Evolutionary conservation across 495 filamentous ascomycete genomes (phyloP), one percentile per base, ranked within the genome.

Genomic region (Podospora sp.): DNA sequence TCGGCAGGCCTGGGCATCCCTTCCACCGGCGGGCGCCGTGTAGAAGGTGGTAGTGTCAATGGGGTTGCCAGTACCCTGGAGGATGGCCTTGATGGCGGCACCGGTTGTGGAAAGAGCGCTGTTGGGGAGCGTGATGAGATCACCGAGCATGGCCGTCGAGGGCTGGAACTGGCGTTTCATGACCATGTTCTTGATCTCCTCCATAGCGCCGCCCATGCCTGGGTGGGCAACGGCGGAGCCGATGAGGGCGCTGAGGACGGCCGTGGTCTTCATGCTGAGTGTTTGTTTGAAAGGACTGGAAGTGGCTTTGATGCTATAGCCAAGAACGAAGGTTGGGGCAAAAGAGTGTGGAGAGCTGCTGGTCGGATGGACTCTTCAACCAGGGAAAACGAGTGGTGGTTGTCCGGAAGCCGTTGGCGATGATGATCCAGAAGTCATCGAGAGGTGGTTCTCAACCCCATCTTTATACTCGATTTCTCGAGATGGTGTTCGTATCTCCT

Each of bases 201-300:
- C 24, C 61, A 63, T 51, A 11, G 21, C 61, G 11, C 7, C 49
- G 46, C 49, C 61, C 61, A 63, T 53, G 61, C 61, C 61, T 18
- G 61, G 61, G 61, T 63, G 61, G 61, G 61, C 61, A 26, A 52
- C 25, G 49, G 25, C 61, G 40, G 61, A 24, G 24, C 61, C 61
- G 14, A 52, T 20, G 46, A 63, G 61, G 18, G 61, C 29, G 46
- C 40, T 53, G 61, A 63, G 24, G 49, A 63, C 29, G 61, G 52
- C 22, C 18, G 61, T 25, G 24, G 61, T 40, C 61, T 63, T 63
- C 61, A 63, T 63, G 24, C 7, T 33, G 56, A 33, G 8, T 27
- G 26, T 8, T 12, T 46, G 5, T 46, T 18, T 46, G 40, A 29
- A 59, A 59, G 26, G 56, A 55, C 24, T 55, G 52, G 24, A 21